Evolutionary conservation across 805 yeast species (phyloP), one percentile per base, ranked within the genome.

Genomic region (Wickerhamomyces hampshirensis): DNA sequence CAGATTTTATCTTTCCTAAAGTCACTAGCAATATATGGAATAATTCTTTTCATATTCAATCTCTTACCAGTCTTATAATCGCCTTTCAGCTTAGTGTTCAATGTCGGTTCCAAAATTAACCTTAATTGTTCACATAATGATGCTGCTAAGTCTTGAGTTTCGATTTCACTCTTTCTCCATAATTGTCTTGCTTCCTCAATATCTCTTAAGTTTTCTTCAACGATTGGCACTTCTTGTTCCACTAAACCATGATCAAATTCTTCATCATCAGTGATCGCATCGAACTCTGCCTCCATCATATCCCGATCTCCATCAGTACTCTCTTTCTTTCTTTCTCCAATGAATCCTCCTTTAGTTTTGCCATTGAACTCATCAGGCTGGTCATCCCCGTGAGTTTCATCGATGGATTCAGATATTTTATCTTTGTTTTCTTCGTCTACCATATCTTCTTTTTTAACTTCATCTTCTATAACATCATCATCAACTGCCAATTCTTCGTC

Each of bases 41-140:
- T 93, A 52, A 93, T 93, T 48, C 97, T 73, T 69, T 91, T 93
- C 98, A 93, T 89, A 62, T 93, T 93, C 52, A 93, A 73, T 48
- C 98, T 73, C 60, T 93, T 93, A 59, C 99, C 99, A 2, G 97
- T 89, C 62, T 89, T 88, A 64, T 87, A 93, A 58, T 93, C 98
- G 55, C 99, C 99, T 44, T 75, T 78, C 39, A 93, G 68, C 58
- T 93, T 93, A 3, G 98, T 91, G n/a, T 97, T 94, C 42, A 85
- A 66, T 0, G 98, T 93, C 5, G 99, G 99, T 58, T 89, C 98
- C 46, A 93, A 66, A 55, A 93, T 93, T 44, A 93, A 72, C 28
- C 99, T 71, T 41, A 93, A 69, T 60, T 93, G 98, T 63, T 93
- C 99, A 56, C 95, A 82, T 28, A 93, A 68, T 14, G 86, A 79